Conservation (phyloP, 805 yeast species). For the Candida orba region DNA sequence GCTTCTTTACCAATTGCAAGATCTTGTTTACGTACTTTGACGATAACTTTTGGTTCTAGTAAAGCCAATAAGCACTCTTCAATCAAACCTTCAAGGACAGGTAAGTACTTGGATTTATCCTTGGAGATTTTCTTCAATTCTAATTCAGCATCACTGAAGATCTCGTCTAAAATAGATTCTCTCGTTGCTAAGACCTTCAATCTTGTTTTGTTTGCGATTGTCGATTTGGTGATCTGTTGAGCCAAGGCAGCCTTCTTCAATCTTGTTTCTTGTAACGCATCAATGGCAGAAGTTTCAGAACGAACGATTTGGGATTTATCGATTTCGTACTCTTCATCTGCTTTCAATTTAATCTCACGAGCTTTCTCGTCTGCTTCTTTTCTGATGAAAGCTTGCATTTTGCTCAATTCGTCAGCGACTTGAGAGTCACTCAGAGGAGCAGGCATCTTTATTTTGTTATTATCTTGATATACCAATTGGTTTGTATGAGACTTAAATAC, state of each 20-base stretch:
- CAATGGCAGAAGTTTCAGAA: slow-evolving; percentile 84
- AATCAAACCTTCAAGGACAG: slow-evolving; percentile 67
- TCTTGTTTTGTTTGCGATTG: slow-evolving; percentile 92
- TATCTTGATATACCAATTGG: no score
- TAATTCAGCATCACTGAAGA: slow-evolving; percentile 62
- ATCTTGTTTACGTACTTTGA: slow-evolving; percentile 66
- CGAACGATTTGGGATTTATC: slow-evolving; percentile 95
- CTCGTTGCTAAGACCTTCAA: slow-evolving; percentile 82
- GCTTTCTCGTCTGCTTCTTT: slow-evolving; percentile 99
- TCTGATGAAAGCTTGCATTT: slow-evolving; percentile 97
- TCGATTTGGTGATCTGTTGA: slow-evolving; percentile 93
- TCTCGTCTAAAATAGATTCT: slow-evolving; percentile 67
- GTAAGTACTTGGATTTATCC: slow-evolving; percentile 53
- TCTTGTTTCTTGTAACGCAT: slow-evolving; percentile 68
- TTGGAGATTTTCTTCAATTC: slow-evolving; percentile 53
- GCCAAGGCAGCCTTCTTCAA: slow-evolving; percentile 87
- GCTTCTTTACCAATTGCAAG: slow-evolving; percentile 51
- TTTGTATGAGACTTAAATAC: background rate
- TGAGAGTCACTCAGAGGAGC: slow-evolving; percentile 22
- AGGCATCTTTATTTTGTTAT: background rate
- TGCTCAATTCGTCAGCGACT: slow-evolving; percentile 92
- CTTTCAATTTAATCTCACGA: slow-evolving; percentile 88
- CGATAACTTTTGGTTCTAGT: slow-evolving; percentile 59
- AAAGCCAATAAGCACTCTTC: slow-evolving; percentile 69
- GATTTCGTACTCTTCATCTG: slow-evolving; percentile 97